Percentiles rank a stretch among this genome's conserved stretches.
Conservation (phyloP, 129 eudicot species). For the Rutidosis leptorrhynchoides region DNA sequence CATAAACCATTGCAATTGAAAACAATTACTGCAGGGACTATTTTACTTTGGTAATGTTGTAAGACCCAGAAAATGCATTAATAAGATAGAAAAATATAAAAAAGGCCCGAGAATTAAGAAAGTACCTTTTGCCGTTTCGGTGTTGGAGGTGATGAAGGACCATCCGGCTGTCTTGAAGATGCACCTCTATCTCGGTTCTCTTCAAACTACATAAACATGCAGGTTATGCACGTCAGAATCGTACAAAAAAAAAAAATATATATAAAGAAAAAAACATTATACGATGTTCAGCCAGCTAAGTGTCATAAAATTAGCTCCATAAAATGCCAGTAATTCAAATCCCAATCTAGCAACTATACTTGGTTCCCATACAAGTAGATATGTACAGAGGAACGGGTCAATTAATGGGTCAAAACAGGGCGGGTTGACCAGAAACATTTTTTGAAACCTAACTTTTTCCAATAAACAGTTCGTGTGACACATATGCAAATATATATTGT, state of each 20-base stretch:
- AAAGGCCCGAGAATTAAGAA: not conserved
- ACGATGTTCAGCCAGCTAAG: not conserved
- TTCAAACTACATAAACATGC: slow-evolving; percentile 37
- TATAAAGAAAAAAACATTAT: too few species aligned
- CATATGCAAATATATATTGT: not conserved
- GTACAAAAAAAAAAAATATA: not conserved
- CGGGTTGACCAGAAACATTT: not conserved
- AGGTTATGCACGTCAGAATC: slow-evolving; percentile 3
- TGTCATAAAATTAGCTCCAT: not conserved
- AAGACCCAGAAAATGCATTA: not conserved
- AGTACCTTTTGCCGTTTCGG: slow-evolving; percentile 68
- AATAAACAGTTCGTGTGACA: not conserved
- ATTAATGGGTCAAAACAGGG: not conserved
- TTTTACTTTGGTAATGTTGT: not conserved
- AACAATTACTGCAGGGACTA: too few species aligned
- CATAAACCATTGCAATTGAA: too few species aligned
- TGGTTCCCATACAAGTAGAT: not conserved
- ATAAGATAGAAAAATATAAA: too few species aligned
- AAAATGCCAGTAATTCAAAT: not conserved
- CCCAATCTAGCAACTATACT: not conserved
- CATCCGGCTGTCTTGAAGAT: slow-evolving; percentile 37
- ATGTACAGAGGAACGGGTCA: not conserved
- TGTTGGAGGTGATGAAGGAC: slow-evolving; percentile 37
- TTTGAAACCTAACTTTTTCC: not conserved
- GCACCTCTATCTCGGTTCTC: slow-evolving; percentile 39